Percentiles rank a stretch among this genome's conserved stretches.
phyloP scores from a whole-genome alignment of 1,139 yeast genomes.

The Kodamaea suecica region DNA sequence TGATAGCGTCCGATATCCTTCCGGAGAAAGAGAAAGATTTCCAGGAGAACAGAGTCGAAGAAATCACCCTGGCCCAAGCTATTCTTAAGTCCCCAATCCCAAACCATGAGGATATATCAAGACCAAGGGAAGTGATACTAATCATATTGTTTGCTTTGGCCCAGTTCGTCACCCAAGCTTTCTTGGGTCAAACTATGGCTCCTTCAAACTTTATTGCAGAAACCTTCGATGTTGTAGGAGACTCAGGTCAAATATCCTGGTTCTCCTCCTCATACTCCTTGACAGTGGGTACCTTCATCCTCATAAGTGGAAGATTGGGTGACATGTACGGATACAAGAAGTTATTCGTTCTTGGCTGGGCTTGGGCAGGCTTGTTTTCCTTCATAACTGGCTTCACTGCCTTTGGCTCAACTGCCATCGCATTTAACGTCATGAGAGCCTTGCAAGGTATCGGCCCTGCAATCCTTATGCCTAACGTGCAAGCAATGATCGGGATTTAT shows the following conservation, averaged over 20 bases:
- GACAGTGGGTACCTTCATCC: constrained; percentile 61
- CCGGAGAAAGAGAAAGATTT: background rate
- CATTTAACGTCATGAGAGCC: constrained; percentile 52
- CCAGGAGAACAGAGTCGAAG: background rate
- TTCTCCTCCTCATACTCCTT: constrained; percentile 56
- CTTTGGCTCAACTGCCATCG: constrained; percentile 38
- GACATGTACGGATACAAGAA: constrained; percentile 58
- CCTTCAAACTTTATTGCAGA: constrained; percentile 34
- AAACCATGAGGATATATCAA: constrained; percentile 17
- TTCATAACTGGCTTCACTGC: constrained; percentile 46
- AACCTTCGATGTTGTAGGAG: constrained; percentile 32
- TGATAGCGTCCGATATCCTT: no score
- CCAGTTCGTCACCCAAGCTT: constrained; percentile 51
- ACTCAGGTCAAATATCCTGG: constrained; percentile 53
- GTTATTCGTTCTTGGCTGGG: constrained; percentile 46
- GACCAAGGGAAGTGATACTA: constrained; percentile 20
- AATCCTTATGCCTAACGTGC: constrained; percentile 52
- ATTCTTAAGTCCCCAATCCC: constrained; percentile 5
- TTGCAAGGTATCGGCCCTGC: constrained; percentile 64
- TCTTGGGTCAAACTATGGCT: constrained; percentile 45
- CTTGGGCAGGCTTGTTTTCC: constrained; percentile 49
- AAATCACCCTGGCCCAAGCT: no score
- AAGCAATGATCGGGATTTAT: constrained; percentile 52
- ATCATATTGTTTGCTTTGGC: constrained; percentile 33
- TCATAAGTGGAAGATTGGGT: constrained; percentile 62